These are phyloP conservation scores for Sporothrix schenckii DNA, from an alignment of 2,329 filamentous ascomycete genomes.

Conservation along the genomic window DNA sequence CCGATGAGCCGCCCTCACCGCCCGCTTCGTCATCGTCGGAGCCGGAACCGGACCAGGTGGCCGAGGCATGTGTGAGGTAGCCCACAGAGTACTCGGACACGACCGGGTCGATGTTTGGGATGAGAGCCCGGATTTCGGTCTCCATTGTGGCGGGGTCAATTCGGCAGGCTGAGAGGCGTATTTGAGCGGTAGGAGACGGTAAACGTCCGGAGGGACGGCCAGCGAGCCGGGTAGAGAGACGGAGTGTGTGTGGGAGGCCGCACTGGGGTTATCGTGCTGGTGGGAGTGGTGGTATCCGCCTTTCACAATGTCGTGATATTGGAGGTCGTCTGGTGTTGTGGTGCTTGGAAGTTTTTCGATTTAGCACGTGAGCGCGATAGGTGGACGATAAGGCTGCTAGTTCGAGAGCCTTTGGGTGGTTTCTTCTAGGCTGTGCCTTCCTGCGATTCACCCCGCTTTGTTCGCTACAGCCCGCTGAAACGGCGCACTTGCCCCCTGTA, in stretches of 20 bases:
- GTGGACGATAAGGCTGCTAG: not conserved
- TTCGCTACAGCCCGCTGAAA: not conserved
- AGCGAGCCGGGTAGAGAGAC: no score
- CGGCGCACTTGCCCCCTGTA: not conserved
- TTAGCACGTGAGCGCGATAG: conserved; percentile 32
- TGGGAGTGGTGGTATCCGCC: not conserved
- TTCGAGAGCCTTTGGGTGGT: not conserved
- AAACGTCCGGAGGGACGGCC: not conserved
- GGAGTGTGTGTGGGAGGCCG: not conserved
- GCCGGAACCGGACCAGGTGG: conserved; percentile 69
- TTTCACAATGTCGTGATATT: not conserved
- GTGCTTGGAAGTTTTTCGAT: conserved; percentile 19
- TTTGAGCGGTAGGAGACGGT: not conserved
- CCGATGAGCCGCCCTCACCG: conserved; percentile 51
- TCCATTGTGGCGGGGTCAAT: conserved; percentile 63
- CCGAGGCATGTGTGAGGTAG: conserved; percentile 91
- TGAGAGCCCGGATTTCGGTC: conserved; percentile 78
- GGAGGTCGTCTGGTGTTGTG: not conserved
- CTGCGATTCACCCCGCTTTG: not conserved
- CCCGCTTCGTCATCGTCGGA: conserved; percentile 67
- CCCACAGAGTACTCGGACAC: conserved; percentile 92
- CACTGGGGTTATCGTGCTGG: not conserved
- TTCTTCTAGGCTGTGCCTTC: not conserved
- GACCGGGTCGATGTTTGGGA: conserved; percentile 85
- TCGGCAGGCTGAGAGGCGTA: not conserved